Evolutionary conservation across 441 rosid species (phyloP), one percentile per base, ranked within the genome.

Genomic region (Pelargonium australe): DNA sequence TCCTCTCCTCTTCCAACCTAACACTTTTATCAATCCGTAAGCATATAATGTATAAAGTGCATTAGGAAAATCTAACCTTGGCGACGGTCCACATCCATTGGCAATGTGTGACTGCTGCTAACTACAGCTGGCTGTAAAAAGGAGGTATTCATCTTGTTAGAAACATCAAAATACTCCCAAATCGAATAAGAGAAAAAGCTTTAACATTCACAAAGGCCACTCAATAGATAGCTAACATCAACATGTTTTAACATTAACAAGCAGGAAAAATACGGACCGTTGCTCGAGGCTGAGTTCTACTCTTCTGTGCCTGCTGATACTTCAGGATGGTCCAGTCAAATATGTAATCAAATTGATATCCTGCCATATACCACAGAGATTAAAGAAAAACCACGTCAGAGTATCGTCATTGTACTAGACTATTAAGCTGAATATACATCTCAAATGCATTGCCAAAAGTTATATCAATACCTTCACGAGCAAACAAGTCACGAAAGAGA

Each of bases 311-410:
- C 78, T 89, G 96, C 75, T 89, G 91, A 76, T 88, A 84, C 87
- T 91, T 91, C 16, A 89, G 84, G 65, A 91, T 85, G 43, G 96
- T 91, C 97, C 97, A 91, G 84, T 91, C 97, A 82, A 87, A 91
- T 58, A 89, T 76, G 67, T 82, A 85, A 80, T 91, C 96, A 71
- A 80, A 89, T 72, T 83, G 88, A 78, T 77, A 88, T 37, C 92
- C 97, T 91, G 84, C 44, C 63, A 73, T 19, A 57, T 9, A 57
- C 17, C 63, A 57, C 28, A 57, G 7, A 57, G 28, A 57, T 57
- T 19, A 57, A 7, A 57, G 63, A 44, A 57, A 57, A 57, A 19
- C 25, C 63, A 20, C 28, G 19, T 57, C 28, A 57, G 28, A 57
- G 63, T 20, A 57, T 57, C 10, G 11, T 20, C 31, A 11, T 57